Evolutionary conservation across 345 rosid genomes (phyloP).

Genomic region (Cochlearia excelsa): DNA sequence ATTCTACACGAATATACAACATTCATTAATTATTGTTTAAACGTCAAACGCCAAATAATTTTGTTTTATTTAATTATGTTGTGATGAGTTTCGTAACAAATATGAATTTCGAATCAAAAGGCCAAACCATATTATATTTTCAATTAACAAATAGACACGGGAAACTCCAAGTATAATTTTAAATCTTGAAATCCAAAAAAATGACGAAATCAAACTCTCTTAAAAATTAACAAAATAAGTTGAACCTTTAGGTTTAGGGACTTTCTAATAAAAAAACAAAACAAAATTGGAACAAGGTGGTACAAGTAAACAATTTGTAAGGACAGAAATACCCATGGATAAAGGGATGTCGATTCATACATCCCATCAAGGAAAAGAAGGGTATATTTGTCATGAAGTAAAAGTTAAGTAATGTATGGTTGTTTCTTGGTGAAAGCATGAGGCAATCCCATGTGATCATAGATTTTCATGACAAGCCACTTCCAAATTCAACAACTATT

Average conservation of each 20-base stretch:
- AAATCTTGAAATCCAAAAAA: not conserved
- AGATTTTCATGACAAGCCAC: slow-evolving; percentile 23
- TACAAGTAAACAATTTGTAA: not conserved
- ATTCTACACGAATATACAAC: too few relatives aligned
- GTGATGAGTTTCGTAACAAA: too few relatives aligned
- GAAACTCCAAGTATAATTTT: not conserved
- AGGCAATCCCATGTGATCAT: slow-evolving; percentile 38
- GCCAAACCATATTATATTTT: not conserved
- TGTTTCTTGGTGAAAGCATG: slow-evolving; percentile 36
- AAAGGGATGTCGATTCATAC: slow-evolving; percentile 19
- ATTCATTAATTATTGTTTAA: not conserved
- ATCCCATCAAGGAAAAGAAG: slow-evolving; percentile 33
- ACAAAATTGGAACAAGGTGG: not conserved
- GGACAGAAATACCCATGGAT: slow-evolving; percentile 11
- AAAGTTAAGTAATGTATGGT: slow-evolving; percentile 22
- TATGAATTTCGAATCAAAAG: too few relatives aligned
- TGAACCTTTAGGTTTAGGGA: not conserved
- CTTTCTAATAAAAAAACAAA: not conserved
- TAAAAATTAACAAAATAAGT: not conserved
- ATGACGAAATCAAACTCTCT: not conserved
- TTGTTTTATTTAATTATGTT: too few relatives aligned
- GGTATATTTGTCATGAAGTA: slow-evolving; percentile 28
- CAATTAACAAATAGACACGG: too few relatives aligned
- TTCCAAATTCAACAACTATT: slow-evolving; percentile 21
- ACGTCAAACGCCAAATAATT: not conserved